Conservation (phyloP, 2,329 filamentous ascomycete genomes). For the Diplodia mutila region DNA sequence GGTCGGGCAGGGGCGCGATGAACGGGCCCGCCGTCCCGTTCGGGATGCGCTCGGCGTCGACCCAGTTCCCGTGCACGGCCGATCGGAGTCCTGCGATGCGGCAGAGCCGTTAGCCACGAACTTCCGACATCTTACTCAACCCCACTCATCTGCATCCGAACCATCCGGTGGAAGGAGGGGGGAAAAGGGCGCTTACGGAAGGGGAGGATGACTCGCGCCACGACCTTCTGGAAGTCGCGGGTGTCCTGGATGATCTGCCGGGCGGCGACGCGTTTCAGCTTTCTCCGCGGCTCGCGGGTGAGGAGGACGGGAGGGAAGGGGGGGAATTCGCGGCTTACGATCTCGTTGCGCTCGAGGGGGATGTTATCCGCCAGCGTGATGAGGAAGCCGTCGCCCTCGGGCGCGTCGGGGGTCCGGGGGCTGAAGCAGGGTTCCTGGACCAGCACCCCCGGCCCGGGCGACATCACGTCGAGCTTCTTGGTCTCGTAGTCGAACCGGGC, state of each 20-base stretch:
- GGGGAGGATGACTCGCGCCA: neutral
- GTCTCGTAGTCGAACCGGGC: slow-evolving; percentile 6
- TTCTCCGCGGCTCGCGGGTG: neutral
- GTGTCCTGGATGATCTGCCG: slow-evolving; percentile 15
- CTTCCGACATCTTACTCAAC: neutral
- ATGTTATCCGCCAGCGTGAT: slow-evolving; percentile 9
- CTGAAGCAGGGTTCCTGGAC: slow-evolving; percentile 11
- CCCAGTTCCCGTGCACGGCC: slow-evolving; percentile 11
- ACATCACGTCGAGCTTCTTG: slow-evolving; percentile 2
- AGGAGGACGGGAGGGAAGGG: neutral
- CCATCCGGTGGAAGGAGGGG: too few species aligned
- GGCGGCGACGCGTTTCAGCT: neutral
- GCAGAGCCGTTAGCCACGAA: neutral
- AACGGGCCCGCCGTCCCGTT: neutral
- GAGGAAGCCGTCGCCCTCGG: slow-evolving; percentile 12
- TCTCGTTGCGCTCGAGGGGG: neutral
- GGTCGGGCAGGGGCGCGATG: neutral
- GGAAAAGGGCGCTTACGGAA: neutral
- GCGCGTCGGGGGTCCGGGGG: neutral
- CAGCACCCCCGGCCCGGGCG: neutral
- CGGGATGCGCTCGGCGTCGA: slow-evolving; percentile 13
- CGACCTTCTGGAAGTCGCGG: neutral
- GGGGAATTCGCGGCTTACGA: neutral
- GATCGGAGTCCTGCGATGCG: slow-evolving; percentile 7
- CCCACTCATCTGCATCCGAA: too few species aligned